Evolutionary conservation across 495 filamentous ascomycete genomes (phyloP).

Genomic region (Stereocaulon alpinum): DNA sequence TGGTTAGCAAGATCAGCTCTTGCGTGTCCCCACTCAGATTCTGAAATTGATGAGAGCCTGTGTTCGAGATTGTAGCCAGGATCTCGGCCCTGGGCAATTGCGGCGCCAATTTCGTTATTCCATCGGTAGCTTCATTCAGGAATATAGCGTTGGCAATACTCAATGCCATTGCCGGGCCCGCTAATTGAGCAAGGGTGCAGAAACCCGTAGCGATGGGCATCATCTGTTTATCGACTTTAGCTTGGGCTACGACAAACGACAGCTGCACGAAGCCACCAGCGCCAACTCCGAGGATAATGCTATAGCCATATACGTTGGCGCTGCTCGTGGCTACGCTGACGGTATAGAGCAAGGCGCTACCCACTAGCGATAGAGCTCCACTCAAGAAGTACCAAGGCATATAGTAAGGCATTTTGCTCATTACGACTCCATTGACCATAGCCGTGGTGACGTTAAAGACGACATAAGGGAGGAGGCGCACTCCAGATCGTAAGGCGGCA

Average conservation of each 20-base stretch:
- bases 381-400: slow-evolving; percentile 14
- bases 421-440: slow-evolving; percentile 11
- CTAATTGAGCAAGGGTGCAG: background rate
- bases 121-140: background rate
- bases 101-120: background rate
- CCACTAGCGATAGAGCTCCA: background rate
- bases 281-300: background rate
- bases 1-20: background rate
- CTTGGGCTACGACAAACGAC: background rate
- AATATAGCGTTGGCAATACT: background rate
- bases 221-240: background rate
- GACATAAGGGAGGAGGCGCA: slow-evolving; percentile 11
- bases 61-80: background rate
- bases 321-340: background rate
- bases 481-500: slow-evolving; percentile 6
- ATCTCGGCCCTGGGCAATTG: background rate
- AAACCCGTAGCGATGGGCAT: background rate
- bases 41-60: background rate
- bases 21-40: background rate
- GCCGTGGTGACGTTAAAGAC: background rate
- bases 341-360: background rate
- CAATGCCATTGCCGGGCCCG: background rate
- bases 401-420: slow-evolving; percentile 4
- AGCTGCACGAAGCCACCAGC: background rate
- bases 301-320: background rate